Conservation (phyloP, 2,329 filamentous ascomycete genomes). For the Drechslera avenae region DNA sequence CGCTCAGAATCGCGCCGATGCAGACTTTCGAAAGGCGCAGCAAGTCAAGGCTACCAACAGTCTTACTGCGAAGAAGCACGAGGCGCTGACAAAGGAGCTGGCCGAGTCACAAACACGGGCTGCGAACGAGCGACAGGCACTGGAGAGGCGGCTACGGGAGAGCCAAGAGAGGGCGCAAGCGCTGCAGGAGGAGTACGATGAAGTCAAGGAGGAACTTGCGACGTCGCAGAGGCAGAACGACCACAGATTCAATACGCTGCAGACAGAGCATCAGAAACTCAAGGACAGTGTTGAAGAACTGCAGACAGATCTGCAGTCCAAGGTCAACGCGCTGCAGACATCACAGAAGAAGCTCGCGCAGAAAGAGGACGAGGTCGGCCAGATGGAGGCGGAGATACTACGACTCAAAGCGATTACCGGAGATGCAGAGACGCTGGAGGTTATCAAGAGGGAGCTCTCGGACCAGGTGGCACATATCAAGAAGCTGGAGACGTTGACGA, state of each 20-base stretch:
- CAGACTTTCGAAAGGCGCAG: conserved; percentile 74
- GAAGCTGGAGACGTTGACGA: conserved; percentile 77
- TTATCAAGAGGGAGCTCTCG: conserved; percentile 85
- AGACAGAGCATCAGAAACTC: conserved; percentile 64
- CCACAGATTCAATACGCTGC: conserved; percentile 63
- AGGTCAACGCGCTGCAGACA: conserved; percentile 62
- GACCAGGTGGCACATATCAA: conserved; percentile 94
- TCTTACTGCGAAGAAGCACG: conserved; percentile 60
- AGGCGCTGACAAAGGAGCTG: conserved; percentile 59
- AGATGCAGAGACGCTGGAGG: conserved; percentile 80
- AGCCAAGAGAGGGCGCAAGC: conserved; percentile 73
- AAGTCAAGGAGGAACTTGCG: conserved; percentile 75
- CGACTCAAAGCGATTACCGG: conserved; percentile 84
- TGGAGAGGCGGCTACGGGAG: conserved; percentile 61
- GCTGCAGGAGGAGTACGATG: conserved; percentile 81
- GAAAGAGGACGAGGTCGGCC: conserved; percentile 72
- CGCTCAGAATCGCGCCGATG: conserved; percentile 77
- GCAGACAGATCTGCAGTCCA: conserved; percentile 62
- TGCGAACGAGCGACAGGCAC: conserved; percentile 60
- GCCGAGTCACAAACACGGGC: conserved; percentile 60
- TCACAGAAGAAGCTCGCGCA: conserved; percentile 70
- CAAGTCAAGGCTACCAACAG: conserved; percentile 60
- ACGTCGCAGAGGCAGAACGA: conserved; percentile 70
- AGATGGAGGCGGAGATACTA: conserved; percentile 81
- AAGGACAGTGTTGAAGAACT: conserved; percentile 65